Evolutionary conservation across 1,139 yeast species (phyloP).

Genomic region (Magnusiomyces suaveolens): DNA sequence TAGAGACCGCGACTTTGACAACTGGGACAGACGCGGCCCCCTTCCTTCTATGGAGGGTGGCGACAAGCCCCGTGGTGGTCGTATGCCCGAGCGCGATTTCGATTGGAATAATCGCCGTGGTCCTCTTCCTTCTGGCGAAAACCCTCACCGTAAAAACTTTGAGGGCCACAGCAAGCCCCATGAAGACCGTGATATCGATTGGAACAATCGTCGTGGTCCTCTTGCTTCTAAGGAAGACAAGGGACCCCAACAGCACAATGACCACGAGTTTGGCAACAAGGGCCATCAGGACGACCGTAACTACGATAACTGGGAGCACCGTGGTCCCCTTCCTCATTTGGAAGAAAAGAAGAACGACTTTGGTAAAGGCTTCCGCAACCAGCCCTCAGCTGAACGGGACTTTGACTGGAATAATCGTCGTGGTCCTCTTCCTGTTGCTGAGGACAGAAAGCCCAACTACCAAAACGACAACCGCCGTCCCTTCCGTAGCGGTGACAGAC

Average conservation of each 20-base stretch:
- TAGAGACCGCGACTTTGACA: constrained; percentile 26
- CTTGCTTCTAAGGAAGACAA: constrained; percentile 1
- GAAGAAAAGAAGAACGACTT: constrained; percentile 14
- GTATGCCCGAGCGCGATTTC: constrained; percentile 29
- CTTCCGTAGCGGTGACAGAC: background rate
- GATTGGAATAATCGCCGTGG: constrained; percentile 28
- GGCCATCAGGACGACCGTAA: constrained; percentile 23
- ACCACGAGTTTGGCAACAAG: constrained; percentile 17
- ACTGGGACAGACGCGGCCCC: constrained; percentile 29
- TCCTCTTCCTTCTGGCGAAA: constrained; percentile 26
- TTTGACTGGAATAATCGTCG: constrained; percentile 27
- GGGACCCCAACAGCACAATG: too few species aligned
- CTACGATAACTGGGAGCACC: constrained; percentile 29
- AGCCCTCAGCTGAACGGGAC: constrained; percentile 11
- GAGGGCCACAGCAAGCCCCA: constrained; percentile 14
- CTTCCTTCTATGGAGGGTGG: constrained; percentile 24
- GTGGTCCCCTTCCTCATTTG: constrained; percentile 27
- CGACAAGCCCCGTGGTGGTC: constrained; percentile 25
- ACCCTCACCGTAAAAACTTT: constrained; percentile 26
- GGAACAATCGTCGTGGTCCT: constrained; percentile 40
- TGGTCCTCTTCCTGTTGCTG: constrained; percentile 27
- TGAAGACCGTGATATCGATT: constrained; percentile 31
- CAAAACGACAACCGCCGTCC: constrained; percentile 1
- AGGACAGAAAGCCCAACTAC: constrained; percentile 7
- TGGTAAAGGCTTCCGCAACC: constrained; percentile 2